Evolutionary conservation across 352 stramenopile species (phyloP).

Genomic region (Plasmopara muralis): DNA sequence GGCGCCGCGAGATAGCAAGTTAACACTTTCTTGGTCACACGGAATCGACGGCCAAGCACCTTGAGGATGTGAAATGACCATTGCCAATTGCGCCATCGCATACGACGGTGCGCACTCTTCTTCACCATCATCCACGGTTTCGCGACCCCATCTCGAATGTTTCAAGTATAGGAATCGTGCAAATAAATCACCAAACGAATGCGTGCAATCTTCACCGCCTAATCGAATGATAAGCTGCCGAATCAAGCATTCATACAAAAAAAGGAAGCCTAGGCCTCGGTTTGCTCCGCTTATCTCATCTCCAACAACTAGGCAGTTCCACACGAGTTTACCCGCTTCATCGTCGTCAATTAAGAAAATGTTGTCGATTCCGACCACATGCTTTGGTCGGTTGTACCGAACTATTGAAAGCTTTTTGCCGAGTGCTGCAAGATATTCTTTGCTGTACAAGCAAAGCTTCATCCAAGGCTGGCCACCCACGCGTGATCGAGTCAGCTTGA

Average conservation of each 20-base stretch:
- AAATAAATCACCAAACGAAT: slow-evolving; percentile 72
- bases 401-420: slow-evolving; percentile 78
- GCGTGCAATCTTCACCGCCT: slow-evolving; percentile 62
- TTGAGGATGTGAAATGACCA: slow-evolving; percentile 53
- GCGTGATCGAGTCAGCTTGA: slow-evolving; percentile 60
- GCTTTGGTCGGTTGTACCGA: slow-evolving; percentile 77
- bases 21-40: slow-evolving; percentile 56
- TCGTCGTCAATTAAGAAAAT: slow-evolving; percentile 69
- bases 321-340: slow-evolving; percentile 72
- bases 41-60: slow-evolving; percentile 53
- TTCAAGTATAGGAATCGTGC: slow-evolving; percentile 79
- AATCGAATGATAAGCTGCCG: slow-evolving; percentile 56
- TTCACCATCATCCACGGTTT: slow-evolving; percentile 81
- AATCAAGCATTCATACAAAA: slow-evolving; percentile 81
- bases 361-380: slow-evolving; percentile 36
- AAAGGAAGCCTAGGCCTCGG: slow-evolving; percentile 67
- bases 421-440: slow-evolving; percentile 64
- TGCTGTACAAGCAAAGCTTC: slow-evolving; percentile 73
- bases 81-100: slow-evolving; percentile 66
- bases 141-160: slow-evolving; percentile 73
- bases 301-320: slow-evolving; percentile 73
- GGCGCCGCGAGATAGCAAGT: slow-evolving; percentile 63
- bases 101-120: slow-evolving; percentile 70
- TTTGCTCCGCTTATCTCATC: slow-evolving; percentile 82
- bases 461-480: slow-evolving; percentile 81